Base-by-base conservation (phyloP, 2,329 filamentous ascomycete species). In the Penicillium sp. region DNA sequence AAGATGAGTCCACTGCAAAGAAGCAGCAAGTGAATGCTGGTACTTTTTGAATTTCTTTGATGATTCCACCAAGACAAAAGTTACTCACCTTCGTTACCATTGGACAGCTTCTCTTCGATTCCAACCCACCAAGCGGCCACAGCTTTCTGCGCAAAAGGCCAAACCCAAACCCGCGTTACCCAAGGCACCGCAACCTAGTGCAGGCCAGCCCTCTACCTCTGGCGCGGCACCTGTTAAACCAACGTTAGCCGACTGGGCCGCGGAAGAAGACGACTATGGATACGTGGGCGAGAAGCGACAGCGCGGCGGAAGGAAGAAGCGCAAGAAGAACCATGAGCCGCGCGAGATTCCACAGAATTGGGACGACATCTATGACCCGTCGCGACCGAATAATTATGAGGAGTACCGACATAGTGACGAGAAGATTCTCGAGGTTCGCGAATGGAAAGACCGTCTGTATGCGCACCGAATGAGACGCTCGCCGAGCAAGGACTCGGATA, bases 291-390 rank as follows among this genome's bases (percentile, higher is more conserved):
- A 89, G 68, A 90, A 90, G 75, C 84, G 86, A 55, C 86, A 90
- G 69, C 86, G 90, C 49, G 90, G 90, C 55, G 90, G 90, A 43
- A 86, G 90, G 58, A 89, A 87, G 76, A 91, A 90, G 75, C 88
- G 87, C 70, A 87, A 89, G 75, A 90, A 90, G 80, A 88, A 87
- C 73, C 84, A 85, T 67, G 83, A 86, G 58, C 82, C 84, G 62
- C 79, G 85, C 6, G 79, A 80, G 47, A 74, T 82, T 29, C 74
- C 76, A 5, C 77, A 82, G n/a, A 88, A 96, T 70, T 97, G 92
- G 92, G 90, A 96, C 71, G 91, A 96, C 71, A 84, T 95, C 24
- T 97, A 96, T 72, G 93, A 96, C 68, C 90, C 91, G 1, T 81
- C 88, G 11, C 80, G 90, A 39, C 92, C 93, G 9, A 96, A 90